These are phyloP conservation scores for Helotiales sp. DNA, from an alignment of 2,329 filamentous ascomycete species.

Conservation along the genomic window DNA sequence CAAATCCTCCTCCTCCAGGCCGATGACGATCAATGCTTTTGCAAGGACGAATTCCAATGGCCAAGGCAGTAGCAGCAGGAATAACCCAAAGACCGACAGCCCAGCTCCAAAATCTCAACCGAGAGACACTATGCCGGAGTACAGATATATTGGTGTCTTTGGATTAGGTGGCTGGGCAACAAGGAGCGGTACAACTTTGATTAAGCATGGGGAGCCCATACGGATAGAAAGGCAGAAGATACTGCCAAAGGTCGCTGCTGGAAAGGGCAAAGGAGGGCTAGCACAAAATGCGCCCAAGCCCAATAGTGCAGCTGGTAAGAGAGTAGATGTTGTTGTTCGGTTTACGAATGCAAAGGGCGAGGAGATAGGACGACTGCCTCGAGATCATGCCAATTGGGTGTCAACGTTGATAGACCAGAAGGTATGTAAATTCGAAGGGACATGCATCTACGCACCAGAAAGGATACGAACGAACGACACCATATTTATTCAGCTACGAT, in stretches of 20 bases:
- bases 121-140: constrained; percentile 43
- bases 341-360: constrained; percentile 79
- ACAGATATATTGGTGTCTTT: constrained; percentile 86
- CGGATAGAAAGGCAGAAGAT: constrained; percentile 84
- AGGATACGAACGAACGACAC: constrained; percentile 86
- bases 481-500: constrained; percentile 84
- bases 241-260: constrained; percentile 48
- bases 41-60: constrained; percentile 20
- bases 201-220: constrained; percentile 81
- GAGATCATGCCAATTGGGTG: constrained; percentile 88
- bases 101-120: neutral
- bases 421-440: constrained; percentile 82
- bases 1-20: constrained; percentile 10
- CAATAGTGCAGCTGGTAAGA: constrained; percentile 52
- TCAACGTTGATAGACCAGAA: constrained; percentile 89
- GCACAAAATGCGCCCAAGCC: constrained; percentile 27
- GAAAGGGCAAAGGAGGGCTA: constrained; percentile 45
- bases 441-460: constrained; percentile 87
- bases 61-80: neutral
- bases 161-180: constrained; percentile 92
- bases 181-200: constrained; percentile 70
- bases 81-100: constrained; percentile 31
- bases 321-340: constrained; percentile 84
- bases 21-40: constrained; percentile 30
- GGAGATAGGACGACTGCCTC: constrained; percentile 84